A percentile compares a stretch with the other conserved stretches of the same genome.
phyloP scores from a whole-genome alignment of 179 eudicot species.

The Pouteria campechiana region DNA sequence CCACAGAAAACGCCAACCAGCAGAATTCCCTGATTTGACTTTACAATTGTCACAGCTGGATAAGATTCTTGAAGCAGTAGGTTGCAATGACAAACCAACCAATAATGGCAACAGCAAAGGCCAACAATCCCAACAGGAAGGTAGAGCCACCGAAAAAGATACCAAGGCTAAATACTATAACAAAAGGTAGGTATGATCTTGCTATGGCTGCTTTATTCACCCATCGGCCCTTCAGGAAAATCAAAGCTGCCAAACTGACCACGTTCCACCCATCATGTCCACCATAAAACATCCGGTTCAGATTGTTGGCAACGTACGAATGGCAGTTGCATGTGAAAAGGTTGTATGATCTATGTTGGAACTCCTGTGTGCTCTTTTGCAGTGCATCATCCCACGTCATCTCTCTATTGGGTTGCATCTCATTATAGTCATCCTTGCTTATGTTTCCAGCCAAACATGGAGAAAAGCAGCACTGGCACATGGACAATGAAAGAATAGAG shows the following conservation, averaged over 20 bases:
- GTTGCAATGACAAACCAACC: constrained; percentile 90
- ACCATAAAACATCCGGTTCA: constrained; percentile 60
- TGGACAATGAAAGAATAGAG: constrained; percentile 1
- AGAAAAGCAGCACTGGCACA: constrained; percentile 32
- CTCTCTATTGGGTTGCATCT: constrained; percentile 18
- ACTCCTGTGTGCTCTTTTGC: constrained; percentile 67
- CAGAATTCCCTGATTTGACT: too few relatives aligned
- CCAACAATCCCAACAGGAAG: constrained; percentile 48
- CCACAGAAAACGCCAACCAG: too few relatives aligned
- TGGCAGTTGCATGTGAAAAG: constrained; percentile 92
- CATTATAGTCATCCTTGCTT: constrained; percentile 16
- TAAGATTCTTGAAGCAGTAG: constrained; percentile 60
- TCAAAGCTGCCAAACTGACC: constrained; percentile 58
- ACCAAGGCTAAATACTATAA: constrained; percentile 41
- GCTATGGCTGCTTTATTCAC: constrained; percentile 43
- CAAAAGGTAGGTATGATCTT: constrained; percentile 49
- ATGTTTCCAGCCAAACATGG: constrained; percentile 16
- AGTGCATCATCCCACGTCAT: constrained; percentile 65
- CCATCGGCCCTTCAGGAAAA: constrained; percentile 68
- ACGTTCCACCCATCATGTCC: constrained; percentile 92
- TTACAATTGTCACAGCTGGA: too few relatives aligned
- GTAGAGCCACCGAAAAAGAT: constrained; percentile 58
- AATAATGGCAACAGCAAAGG: constrained; percentile 37
- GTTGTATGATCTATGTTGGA: constrained; percentile 74
- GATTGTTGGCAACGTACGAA: constrained; percentile 80